Evolutionary conservation across 257 asterid genomes (phyloP).

Genomic region (Rauvolfia tetraphylla): DNA sequence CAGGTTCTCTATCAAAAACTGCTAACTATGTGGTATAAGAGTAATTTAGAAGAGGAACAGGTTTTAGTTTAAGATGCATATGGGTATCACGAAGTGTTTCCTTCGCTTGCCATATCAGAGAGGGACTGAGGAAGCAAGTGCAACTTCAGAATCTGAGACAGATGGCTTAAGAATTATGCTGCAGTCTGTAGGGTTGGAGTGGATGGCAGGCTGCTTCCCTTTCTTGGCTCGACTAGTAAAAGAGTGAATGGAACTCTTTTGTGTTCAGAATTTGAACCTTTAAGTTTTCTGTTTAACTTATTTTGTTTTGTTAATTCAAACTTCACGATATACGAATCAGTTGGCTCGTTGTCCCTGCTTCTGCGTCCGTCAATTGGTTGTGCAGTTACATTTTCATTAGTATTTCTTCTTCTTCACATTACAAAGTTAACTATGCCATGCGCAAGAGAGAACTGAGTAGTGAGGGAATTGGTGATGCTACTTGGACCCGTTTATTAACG

Average conservation of each 20-base stretch:
- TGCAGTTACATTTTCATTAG: not conserved
- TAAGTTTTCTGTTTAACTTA: not conserved
- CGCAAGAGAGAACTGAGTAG: not conserved
- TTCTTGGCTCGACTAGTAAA: not conserved
- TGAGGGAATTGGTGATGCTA: not conserved
- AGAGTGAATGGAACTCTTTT: not conserved
- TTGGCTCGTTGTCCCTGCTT: not conserved
- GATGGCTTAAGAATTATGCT: not conserved
- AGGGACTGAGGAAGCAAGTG: slow-evolving; percentile 5
- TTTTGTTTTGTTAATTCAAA: not conserved
- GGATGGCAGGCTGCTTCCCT: not conserved
- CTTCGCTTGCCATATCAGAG: not conserved
- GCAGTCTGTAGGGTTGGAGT: not conserved
- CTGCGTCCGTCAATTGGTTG: not conserved
- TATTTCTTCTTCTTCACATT: not conserved
- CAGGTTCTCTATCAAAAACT: not conserved
- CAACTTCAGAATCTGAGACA: not conserved
- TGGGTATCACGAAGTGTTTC: not conserved
- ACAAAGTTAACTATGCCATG: not conserved
- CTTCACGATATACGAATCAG: not conserved
- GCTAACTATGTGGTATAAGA: not conserved
- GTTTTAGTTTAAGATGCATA: not conserved
- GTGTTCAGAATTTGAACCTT: not conserved
- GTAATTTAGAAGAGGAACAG: not conserved
- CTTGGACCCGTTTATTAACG: not conserved